Conservation (phyloP, 805 yeast species). For the Hanseniaspora thailandica region DNA sequence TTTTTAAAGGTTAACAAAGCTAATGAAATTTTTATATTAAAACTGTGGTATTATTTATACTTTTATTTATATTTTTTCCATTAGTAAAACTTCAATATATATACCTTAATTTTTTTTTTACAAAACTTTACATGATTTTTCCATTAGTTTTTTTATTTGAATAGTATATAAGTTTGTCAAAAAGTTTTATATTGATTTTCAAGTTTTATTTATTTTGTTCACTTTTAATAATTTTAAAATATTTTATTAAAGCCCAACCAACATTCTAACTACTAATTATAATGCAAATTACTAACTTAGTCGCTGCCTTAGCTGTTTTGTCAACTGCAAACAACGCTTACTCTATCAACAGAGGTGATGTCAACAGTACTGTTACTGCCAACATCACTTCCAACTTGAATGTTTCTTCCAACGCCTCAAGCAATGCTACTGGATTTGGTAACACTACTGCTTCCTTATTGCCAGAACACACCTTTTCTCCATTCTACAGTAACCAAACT, state of each 20-base stretch:
- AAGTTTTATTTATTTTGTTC: background rate
- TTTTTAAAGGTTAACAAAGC: too few relatives aligned
- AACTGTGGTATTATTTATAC: too few relatives aligned
- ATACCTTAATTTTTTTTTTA: background rate
- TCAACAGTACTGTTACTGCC: background rate
- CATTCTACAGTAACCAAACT: background rate
- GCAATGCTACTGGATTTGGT: too few relatives aligned
- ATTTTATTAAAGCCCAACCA: background rate
- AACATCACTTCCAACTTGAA: too few relatives aligned
- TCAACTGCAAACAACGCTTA: background rate
- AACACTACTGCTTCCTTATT: background rate
- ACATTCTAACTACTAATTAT: background rate
- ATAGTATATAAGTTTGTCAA: too few relatives aligned
- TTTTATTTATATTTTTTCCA: background rate
- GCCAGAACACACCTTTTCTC: background rate
- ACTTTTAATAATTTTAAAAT: background rate
- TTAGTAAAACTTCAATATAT: background rate
- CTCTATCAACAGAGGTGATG: background rate
- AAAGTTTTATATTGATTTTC: background rate
- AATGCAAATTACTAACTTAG: background rate
- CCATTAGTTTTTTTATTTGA: background rate
- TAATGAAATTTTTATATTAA: too few relatives aligned
- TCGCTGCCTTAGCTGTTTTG: background rate
- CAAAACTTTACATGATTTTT: too few relatives aligned
- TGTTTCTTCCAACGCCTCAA: too few relatives aligned